A percentile compares a stretch with the other conserved stretches of the same genome.
These are phyloP conservation scores for Kwoniella pini DNA, from an alignment of 768 basidiomycete species.

Conservation along the genomic window DNA sequence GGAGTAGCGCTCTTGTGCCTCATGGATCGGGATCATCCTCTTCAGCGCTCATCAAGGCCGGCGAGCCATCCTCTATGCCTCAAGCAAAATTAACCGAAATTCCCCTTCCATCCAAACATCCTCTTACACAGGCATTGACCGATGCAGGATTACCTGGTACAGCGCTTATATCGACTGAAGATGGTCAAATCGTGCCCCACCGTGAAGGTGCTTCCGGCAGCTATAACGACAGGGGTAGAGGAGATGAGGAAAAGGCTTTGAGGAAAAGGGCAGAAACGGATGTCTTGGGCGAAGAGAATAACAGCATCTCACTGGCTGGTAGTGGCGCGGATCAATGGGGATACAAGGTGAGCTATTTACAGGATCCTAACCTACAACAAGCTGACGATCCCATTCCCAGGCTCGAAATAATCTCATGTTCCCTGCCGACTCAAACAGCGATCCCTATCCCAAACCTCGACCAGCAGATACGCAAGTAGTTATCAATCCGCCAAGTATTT, in stretches of 20 bases:
- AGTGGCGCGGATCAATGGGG: slow-evolving; percentile 49
- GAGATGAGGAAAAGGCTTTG: slow-evolving; percentile 28
- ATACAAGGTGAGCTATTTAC: slow-evolving; percentile 42
- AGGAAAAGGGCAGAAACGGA: slow-evolving; percentile 29
- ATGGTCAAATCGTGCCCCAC: slow-evolving; percentile 47
- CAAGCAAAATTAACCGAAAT: slow-evolving; percentile 26
- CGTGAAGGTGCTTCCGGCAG: slow-evolving; percentile 42
- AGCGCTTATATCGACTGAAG: slow-evolving; percentile 39
- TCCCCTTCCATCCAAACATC: slow-evolving; percentile 40
- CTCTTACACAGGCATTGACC: slow-evolving; percentile 46
- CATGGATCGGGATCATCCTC: slow-evolving; percentile 18
- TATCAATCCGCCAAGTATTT: slow-evolving; percentile 59
- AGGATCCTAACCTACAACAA: background rate
- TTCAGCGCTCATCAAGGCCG: slow-evolving; percentile 25
- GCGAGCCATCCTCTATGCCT: background rate
- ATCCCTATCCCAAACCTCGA: slow-evolving; percentile 64
- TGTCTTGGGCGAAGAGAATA: slow-evolving; percentile 42
- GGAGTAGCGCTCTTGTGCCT: slow-evolving; percentile 13
- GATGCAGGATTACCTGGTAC: slow-evolving; percentile 53
- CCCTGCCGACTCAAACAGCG: slow-evolving; percentile 81
- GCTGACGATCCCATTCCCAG: slow-evolving; percentile 56
- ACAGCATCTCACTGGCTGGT: slow-evolving; percentile 29
- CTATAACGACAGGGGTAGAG: slow-evolving; percentile 38
- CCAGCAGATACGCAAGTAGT: slow-evolving; percentile 10
- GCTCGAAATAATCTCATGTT: slow-evolving; percentile 96